Conservation (phyloP, 139 green algal genomes). For the Chlamydomonas schloesseri region DNA sequence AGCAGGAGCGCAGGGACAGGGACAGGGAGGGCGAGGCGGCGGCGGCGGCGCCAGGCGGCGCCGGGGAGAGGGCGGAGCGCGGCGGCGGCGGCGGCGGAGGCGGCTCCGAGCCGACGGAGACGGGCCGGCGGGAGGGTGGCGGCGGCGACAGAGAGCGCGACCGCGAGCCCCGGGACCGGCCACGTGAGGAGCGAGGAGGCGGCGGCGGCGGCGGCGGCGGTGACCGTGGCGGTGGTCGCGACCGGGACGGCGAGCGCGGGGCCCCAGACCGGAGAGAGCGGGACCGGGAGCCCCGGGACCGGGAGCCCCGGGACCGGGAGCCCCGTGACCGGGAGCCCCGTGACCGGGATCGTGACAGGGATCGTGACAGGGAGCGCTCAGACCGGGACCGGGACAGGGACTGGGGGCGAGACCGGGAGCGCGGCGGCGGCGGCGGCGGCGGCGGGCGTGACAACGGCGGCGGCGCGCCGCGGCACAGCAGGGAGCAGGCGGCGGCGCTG, state of each 20-base stretch:
- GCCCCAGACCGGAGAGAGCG: conserved; percentile 5
- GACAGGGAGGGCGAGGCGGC: background rate
- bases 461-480: background rate
- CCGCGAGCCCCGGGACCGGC: background rate
- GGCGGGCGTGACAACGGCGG: background rate
- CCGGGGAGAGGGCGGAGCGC: too few species aligned
- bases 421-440: background rate
- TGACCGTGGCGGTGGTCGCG: conserved; percentile 1
- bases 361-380: background rate
- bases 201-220: background rate
- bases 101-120: too few species aligned
- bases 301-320: too few species aligned
- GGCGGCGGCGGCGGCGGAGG: too few species aligned
- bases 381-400: background rate
- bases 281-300: background rate
- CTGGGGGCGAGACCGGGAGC: background rate
- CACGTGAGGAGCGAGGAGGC: background rate
- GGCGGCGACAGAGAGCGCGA: conserved; percentile 11
- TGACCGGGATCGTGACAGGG: conserved; percentile 33
- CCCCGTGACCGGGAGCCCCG: too few species aligned
- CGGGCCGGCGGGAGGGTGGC: background rate
- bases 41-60: too few species aligned
- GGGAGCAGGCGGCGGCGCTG: conserved; percentile 30
- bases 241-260: conserved; percentile 9
- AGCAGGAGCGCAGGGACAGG: background rate